phyloP scores from a whole-genome alignment of 306 rosid species.

The Dalbergia cochinchinensis region DNA sequence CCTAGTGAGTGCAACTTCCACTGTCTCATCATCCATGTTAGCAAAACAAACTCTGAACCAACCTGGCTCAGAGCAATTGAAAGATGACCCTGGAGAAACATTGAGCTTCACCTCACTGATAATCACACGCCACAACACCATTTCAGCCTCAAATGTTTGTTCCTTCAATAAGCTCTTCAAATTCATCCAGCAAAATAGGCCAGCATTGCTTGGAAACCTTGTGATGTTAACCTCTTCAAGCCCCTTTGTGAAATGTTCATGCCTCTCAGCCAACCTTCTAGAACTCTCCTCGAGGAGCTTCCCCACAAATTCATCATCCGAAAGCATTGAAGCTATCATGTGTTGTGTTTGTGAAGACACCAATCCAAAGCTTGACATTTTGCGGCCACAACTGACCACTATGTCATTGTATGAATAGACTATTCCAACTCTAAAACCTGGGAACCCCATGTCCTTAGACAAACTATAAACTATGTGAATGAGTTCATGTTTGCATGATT shows the following conservation, averaged over 20 bases:
- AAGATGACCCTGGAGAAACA: conserved; percentile 94
- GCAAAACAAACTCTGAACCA: conserved; percentile 98
- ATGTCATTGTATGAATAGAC: conserved; percentile 82
- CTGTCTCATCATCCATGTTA: conserved; percentile 77
- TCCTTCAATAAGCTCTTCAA: conserved; percentile 64
- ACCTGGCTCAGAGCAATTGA: conserved; percentile 78
- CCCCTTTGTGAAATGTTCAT: conserved; percentile 53
- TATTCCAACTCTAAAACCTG: conserved; percentile 88
- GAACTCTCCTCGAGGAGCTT: conserved; percentile 62
- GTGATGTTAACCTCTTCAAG: conserved; percentile 67
- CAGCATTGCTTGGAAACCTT: conserved; percentile 79
- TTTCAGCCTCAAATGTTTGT: conserved; percentile 65
- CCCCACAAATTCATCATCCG: conserved; percentile 62
- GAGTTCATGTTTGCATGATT: conserved; percentile 65
- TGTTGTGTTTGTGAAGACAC: conserved; percentile 85
- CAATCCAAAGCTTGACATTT: conserved; percentile 95
- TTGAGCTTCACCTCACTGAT: conserved; percentile 83
- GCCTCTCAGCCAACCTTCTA: conserved; percentile 61
- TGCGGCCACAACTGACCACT: conserved; percentile 68
- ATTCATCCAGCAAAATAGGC: conserved; percentile 89
- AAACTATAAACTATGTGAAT: conserved; percentile 79
- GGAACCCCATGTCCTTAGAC: conserved; percentile 94
- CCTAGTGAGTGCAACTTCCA: conserved; percentile 70
- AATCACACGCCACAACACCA: conserved; percentile 72
- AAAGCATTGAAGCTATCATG: conserved; percentile 74